phyloP scores from a whole-genome alignment of 2,329 filamentous ascomycete genomes.

The Zasmidium cellare region DNA sequence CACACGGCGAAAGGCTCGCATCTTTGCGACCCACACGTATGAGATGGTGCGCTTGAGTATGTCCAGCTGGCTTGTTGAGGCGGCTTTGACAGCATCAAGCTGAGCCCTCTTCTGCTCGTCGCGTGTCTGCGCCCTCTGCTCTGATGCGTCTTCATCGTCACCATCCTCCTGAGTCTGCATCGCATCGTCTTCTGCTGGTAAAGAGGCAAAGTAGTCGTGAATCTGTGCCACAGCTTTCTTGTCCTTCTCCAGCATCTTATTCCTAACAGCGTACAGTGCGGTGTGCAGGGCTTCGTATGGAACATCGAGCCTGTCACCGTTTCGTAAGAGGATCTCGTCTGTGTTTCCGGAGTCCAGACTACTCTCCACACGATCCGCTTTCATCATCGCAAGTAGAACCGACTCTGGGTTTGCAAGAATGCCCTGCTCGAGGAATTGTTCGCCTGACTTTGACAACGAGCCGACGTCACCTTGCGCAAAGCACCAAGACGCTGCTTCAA shows the following conservation, averaged over 20 bases:
- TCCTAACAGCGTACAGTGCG: constrained; percentile 82
- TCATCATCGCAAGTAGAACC: constrained; percentile 83
- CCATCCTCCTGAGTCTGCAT: constrained; percentile 47
- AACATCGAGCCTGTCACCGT: constrained; percentile 72
- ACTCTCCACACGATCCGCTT: constrained; percentile 82
- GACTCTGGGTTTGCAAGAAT: constrained; percentile 91
- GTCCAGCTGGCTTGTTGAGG: constrained; percentile 70
- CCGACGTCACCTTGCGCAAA: constrained; percentile 66
- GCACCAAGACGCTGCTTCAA: constrained; percentile 90
- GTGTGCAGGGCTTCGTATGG: constrained; percentile 83
- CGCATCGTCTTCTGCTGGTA: constrained; percentile 42
- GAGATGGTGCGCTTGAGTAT: constrained; percentile 83
- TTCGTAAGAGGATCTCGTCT: constrained; percentile 68
- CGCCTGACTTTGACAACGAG: constrained; percentile 58
- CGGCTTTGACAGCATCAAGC: constrained; percentile 61
- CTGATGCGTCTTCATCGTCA: constrained; percentile 51
- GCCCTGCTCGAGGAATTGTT: constrained; percentile 77
- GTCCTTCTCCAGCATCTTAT: constrained; percentile 67
- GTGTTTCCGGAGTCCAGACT: constrained; percentile 65
- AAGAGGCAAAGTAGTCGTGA: constrained; percentile 54
- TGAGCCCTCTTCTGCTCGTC: constrained; percentile 56
- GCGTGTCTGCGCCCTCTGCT: constrained; percentile 47
- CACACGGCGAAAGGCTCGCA: constrained; percentile 89
- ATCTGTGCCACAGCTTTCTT: constrained; percentile 59
- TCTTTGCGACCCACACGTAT: constrained; percentile 91